Conservation (phyloP, 768 basidiomycete species). For the Pleurotus djamor region DNA sequence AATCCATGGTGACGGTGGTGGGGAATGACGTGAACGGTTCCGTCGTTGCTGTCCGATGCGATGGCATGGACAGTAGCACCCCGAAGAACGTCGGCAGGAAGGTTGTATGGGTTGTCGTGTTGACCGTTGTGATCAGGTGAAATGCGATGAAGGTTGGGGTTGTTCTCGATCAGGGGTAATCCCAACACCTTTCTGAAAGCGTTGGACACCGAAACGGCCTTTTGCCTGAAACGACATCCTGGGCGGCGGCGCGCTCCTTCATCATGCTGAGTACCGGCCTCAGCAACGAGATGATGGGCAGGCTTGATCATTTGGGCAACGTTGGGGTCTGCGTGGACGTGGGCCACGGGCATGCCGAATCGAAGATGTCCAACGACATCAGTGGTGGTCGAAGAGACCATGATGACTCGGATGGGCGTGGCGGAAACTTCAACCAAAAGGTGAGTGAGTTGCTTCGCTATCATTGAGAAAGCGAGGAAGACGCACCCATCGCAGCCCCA, state of each 20-base stretch:
- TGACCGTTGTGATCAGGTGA: too few species aligned
- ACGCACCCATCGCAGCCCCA: conserved; percentile 28
- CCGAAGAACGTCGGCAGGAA: too few species aligned
- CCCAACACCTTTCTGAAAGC: conserved; percentile 56
- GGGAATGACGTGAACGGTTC: conserved; percentile 27
- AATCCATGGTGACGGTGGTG: conserved; percentile 19
- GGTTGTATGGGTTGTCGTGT: too few species aligned
- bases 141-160: neutral
- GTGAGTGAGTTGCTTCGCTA: neutral
- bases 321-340: conserved; percentile 25
- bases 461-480: neutral
- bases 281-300: conserved; percentile 14
- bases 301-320: conserved; percentile 15
- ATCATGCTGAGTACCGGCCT: conserved; percentile 5
- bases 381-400: conserved; percentile 18
- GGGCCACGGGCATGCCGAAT: conserved; percentile 33
- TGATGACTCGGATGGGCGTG: conserved; percentile 48
- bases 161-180: conserved; percentile 40
- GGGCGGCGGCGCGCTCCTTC: conserved; percentile 10
- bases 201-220: conserved; percentile 51
- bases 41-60: conserved; percentile 10
- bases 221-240: conserved; percentile 36
- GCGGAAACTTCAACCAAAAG: conserved; percentile 30
- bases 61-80: too few species aligned
- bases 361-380: conserved; percentile 24